phyloP scores from a whole-genome alignment of 2,329 filamentous ascomycete species.

The Xylaria sp. region DNA sequence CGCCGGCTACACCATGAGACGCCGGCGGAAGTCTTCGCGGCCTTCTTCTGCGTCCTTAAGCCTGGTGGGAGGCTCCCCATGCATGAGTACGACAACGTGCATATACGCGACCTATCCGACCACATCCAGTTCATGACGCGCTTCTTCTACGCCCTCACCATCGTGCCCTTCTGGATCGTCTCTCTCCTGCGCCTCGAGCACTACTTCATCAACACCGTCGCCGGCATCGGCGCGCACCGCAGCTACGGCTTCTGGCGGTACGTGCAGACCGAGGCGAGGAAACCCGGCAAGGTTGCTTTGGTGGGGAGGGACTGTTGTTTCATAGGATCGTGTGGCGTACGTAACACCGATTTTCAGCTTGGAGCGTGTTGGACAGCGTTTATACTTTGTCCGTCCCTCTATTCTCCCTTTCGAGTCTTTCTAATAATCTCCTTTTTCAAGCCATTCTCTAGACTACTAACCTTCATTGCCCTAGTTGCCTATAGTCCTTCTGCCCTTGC shows the following conservation, averaged over 20 bases:
- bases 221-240: conserved; percentile 53
- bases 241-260: conserved; percentile 50
- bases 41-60: conserved; percentile 59
- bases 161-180: conserved; percentile 59
- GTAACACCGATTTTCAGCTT: too few relatives aligned
- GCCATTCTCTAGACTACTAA: too few relatives aligned
- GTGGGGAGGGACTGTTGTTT: background rate
- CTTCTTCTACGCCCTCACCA: conserved; percentile 58
- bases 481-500: too few relatives aligned
- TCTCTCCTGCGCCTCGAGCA: conserved; percentile 55
- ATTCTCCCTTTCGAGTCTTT: too few relatives aligned
- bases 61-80: conserved; percentile 59
- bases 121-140: conserved; percentile 61
- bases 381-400: too few relatives aligned
- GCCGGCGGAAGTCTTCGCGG: conserved; percentile 54
- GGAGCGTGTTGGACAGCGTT: too few relatives aligned
- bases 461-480: too few relatives aligned
- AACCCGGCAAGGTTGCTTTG: conserved; percentile 44
- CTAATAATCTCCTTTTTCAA: too few relatives aligned
- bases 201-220: conserved; percentile 61
- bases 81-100: conserved; percentile 61
- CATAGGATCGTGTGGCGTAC: too few relatives aligned
- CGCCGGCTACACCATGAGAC: conserved; percentile 64
- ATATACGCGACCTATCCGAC: conserved; percentile 56
- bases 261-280: conserved; percentile 51